Evolutionary conservation across 2,329 filamentous ascomycete genomes (phyloP).

Genomic region (Davidsoniella eucalypti): DNA sequence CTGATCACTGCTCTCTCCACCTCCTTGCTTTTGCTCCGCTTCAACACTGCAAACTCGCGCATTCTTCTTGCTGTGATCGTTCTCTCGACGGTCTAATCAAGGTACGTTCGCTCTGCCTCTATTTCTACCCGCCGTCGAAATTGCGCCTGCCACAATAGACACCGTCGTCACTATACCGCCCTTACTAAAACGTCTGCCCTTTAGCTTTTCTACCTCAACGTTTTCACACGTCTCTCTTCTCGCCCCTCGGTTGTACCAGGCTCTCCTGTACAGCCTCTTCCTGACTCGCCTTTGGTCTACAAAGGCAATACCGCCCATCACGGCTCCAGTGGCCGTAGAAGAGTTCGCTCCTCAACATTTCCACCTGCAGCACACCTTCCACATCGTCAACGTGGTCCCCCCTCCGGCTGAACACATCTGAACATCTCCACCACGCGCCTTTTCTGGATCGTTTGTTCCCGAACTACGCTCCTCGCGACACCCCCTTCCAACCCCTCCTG

Average conservation of each 20-base stretch:
- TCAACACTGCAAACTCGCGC: not conserved
- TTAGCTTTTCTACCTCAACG: conserved; percentile 4
- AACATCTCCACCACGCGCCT: conserved; percentile 28
- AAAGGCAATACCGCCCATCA: conserved; percentile 43
- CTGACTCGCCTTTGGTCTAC: conserved; percentile 44
- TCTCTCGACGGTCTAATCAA: conserved; percentile 2
- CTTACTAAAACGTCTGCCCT: not conserved
- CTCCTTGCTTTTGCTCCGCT: not conserved
- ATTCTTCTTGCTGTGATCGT: not conserved
- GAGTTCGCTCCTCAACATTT: conserved; percentile 55
- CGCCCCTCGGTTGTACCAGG: not conserved
- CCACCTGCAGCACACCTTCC: conserved; percentile 45
- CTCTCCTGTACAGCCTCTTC: conserved; percentile 5
- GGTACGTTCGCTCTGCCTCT: not conserved
- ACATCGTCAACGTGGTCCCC: conserved; percentile 50
- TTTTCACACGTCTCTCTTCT: not conserved
- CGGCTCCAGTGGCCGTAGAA: conserved; percentile 46
- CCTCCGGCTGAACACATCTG: conserved; percentile 36
- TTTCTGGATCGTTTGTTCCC: conserved; percentile 32
- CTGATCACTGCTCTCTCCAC: not conserved
- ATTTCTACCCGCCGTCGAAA: no score
- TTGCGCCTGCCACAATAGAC: not conserved
- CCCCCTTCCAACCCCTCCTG: conserved; percentile 64
- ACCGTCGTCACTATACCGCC: not conserved
- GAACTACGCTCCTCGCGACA: conserved; percentile 34